Base-by-base conservation (phyloP, 495 filamentous ascomycete genomes). In the Pyrenopolyporus hunteri region DNA sequence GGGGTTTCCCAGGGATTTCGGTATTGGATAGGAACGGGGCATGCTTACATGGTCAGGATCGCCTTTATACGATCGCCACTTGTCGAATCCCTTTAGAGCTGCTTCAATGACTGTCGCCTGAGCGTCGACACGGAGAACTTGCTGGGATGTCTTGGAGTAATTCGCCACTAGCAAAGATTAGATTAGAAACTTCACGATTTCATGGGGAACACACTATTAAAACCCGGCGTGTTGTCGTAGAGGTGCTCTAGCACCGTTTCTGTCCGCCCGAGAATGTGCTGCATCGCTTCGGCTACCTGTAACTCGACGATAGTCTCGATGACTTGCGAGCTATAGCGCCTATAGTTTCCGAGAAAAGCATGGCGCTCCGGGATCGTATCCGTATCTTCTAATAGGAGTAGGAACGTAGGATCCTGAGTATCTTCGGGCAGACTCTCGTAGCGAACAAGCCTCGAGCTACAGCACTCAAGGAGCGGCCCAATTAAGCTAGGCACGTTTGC, bases 331-430 rank as follows among this genome's bases (percentile, higher is more conserved):
- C 92, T 94, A 64, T 95, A 98, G 40, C 95, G 84, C 17, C 93
- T 81, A 70, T 97, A 99, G 66, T 98, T 98, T 1, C 94, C 93
- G n/a, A 98, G 82, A 70, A 99, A 99, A 9, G 93, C 90, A 76
- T 99, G 94, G 19, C 90, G 82, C 71, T 99, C 95, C 1, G 95
- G 95, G 25, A 93, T 80, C 0, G 94, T 97, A 71, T 98, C 95
- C 26, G 97, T 90, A 70, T 99, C 94, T 58, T 97, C 92, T 45
- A 90, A 75, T 5, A 99, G 81, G 56, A 96, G 92, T 29, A 90
- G 75, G 23, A 93, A 81, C 10, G 87, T 90, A 6, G 89, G 83
- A 70, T 97, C 85, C 11, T 91, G 84, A 0, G 86, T 89, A 57
- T 95, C 89, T 47, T 89, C 83, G 0, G 91, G 88, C 17, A 97